A percentile compares a stretch with the other conserved stretches of the same genome.
Conservation (phyloP, 73 alveolate genomes). For the Breviolum minutum region DNA sequence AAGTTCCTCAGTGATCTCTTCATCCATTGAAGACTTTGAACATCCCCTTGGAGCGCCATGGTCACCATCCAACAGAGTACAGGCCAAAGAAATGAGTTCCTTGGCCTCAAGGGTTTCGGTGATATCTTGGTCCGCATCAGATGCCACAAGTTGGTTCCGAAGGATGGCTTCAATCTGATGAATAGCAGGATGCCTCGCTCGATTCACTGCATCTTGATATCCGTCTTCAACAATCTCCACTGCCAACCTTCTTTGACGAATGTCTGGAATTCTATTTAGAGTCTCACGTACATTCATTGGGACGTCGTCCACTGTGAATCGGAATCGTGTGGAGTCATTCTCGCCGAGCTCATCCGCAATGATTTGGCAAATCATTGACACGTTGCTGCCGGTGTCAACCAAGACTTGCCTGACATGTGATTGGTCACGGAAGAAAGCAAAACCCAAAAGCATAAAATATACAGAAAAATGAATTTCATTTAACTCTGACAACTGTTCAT, state of each 20-base stretch:
- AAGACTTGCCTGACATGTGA: not conserved
- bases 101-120: not conserved
- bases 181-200: not conserved
- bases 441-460: too few relatives aligned
- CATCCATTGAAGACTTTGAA: too few relatives aligned
- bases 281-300: not conserved
- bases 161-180: not conserved
- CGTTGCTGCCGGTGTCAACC: not conserved
- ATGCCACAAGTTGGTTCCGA: not conserved
- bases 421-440: too few relatives aligned
- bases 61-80: not conserved
- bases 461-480: too few relatives aligned
- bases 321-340: not conserved
- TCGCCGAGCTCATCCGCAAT: not conserved
- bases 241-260: not conserved
- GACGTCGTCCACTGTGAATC: not conserved
- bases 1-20: too few relatives aligned
- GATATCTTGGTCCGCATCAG: not conserved
- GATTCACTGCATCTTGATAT: not conserved
- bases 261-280: not conserved
- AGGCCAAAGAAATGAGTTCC: not conserved
- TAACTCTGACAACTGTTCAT: too few relatives aligned
- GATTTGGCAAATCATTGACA: not conserved
- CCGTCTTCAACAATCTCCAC: not conserved
- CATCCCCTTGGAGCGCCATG: not conserved